These are phyloP conservation scores for Dictyostelium capitatum DNA, from an alignment of 78 protist genomes.

Conservation along the genomic window DNA sequence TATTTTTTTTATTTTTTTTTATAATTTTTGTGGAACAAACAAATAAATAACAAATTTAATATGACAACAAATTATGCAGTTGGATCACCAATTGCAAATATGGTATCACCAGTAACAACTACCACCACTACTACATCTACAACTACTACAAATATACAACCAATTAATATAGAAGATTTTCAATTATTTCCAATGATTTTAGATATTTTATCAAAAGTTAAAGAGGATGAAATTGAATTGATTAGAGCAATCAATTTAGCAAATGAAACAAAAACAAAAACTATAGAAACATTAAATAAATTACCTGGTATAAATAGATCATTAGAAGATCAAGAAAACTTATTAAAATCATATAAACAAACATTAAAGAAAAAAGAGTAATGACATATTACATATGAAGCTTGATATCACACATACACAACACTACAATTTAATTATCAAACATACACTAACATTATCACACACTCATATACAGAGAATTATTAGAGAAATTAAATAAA, in stretches of 20 bases:
- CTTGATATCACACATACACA: too few species aligned
- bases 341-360: conserved; percentile 39
- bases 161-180: conserved; percentile 39
- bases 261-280: conserved; percentile 24
- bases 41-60: neutral
- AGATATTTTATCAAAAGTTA: conserved; percentile 57
- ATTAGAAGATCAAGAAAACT: conserved; percentile 40
- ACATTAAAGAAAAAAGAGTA: conserved; percentile 64
- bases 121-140: neutral
- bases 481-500: conserved; percentile 36
- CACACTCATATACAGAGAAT: neutral
- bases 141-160: too few species aligned
- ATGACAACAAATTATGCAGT: conserved; percentile 12
- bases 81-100: neutral
- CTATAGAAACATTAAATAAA: neutral
- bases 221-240: conserved; percentile 76
- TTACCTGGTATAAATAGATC: conserved; percentile 70
- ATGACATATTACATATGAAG: too few species aligned
- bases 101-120: neutral
- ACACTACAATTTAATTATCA: too few species aligned
- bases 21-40: neutral
- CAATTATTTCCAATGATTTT: conserved; percentile 56
- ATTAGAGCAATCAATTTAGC: conserved; percentile 41
- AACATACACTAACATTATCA: neutral
- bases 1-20: neutral